Evolutionary conservation across 192 early-diverging fungal genomes (phyloP).

Genomic region (Linnemannia hyalina): DNA sequence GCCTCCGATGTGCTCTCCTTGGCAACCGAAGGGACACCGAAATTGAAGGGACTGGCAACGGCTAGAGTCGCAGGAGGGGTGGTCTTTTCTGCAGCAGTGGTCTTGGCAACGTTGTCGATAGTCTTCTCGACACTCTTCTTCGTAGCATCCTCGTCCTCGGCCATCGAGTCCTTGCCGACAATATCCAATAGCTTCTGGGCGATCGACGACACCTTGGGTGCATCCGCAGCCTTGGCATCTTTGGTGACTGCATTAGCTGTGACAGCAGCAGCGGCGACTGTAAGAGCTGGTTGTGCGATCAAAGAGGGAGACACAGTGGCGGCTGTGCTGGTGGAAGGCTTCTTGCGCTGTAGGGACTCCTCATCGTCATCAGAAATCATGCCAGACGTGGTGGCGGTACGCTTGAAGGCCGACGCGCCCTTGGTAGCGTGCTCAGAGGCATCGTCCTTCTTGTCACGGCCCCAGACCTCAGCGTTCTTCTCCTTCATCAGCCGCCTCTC

Average conservation of each 20-base stretch:
- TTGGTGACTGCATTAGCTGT: not conserved
- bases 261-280: not conserved
- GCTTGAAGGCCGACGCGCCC: not conserved
- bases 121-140: not conserved
- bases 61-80: not conserved
- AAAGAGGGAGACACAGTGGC: not conserved
- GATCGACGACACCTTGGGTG: constrained; percentile 5
- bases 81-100: not conserved
- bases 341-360: not conserved
- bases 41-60: not conserved
- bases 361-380: not conserved
- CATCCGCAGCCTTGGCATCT: not conserved
- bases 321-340: not conserved
- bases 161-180: constrained; percentile 7
- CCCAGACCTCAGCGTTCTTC: constrained; percentile 24
- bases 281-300: no score
- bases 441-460: not conserved
- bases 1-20: not conserved
- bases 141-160: not conserved
- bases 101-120: not conserved
- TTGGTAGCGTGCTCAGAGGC: not conserved
- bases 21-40: not conserved
- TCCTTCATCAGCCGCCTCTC: constrained; percentile 11
- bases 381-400: not conserved
- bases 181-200: constrained; percentile 23